Evolutionary conservation across 805 yeast species (phyloP).

Genomic region (Starmerella asiatica): DNA sequence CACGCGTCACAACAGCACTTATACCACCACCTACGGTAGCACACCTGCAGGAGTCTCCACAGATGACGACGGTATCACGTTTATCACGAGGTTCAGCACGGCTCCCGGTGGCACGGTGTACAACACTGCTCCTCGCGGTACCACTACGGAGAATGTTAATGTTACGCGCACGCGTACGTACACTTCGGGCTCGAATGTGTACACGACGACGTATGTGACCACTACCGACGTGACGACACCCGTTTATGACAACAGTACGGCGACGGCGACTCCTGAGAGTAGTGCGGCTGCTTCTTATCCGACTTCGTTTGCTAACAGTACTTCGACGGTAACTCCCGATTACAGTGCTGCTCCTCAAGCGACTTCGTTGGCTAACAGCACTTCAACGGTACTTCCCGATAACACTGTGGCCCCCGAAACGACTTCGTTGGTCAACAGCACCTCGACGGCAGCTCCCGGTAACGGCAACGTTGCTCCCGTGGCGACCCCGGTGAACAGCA

Average conservation of each 20-base stretch:
- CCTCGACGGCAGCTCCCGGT: background rate
- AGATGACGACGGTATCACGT: constrained; percentile 13
- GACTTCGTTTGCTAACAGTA: background rate
- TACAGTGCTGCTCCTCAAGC: no score
- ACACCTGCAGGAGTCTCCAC: constrained; percentile 2
- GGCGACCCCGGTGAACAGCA: background rate
- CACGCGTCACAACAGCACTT: constrained; percentile 11
- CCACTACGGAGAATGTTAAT: constrained; percentile 6
- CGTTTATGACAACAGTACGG: background rate
- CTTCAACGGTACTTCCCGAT: background rate
- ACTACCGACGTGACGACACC: constrained; percentile 5
- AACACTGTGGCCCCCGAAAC: background rate
- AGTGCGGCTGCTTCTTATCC: background rate
- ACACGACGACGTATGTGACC: constrained; percentile 12
- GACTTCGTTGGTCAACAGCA: background rate
- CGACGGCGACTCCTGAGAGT: background rate
- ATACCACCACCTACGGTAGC: constrained; percentile 10
- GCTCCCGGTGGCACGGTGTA: constrained; percentile 15
- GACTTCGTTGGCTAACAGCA: background rate
- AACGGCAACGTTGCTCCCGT: background rate
- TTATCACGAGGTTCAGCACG: constrained; percentile 15
- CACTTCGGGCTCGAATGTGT: constrained; percentile 14
- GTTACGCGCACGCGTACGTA: constrained; percentile 13
- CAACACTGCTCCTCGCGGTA: constrained; percentile 3
- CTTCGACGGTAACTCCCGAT: no score